phyloP scores from a whole-genome alignment of 371 early-diverging fungal genomes.

The Lichtheimia hyalospora region DNA sequence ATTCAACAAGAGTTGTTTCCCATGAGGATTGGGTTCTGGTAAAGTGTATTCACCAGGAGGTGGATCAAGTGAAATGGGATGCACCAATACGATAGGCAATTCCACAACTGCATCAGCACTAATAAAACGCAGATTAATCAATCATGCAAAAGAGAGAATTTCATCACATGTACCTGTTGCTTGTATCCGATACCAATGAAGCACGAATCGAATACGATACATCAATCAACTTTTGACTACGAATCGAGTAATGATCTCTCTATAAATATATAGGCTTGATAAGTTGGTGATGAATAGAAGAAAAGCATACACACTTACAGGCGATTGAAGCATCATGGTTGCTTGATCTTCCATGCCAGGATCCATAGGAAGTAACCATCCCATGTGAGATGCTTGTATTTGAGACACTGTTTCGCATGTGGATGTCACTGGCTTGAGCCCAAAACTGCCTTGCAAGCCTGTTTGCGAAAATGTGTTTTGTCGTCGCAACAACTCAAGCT shows the following conservation, averaged over 20 bases:
- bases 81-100: slow-evolving; percentile 27
- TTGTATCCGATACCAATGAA: slow-evolving; percentile 16
- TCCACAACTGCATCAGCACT: slow-evolving; percentile 24
- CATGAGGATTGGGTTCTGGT: not conserved
- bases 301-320: slow-evolving; percentile 18
- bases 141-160: too few relatives aligned
- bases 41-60: slow-evolving; percentile 22
- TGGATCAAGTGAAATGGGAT: slow-evolving; percentile 38
- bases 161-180: slow-evolving; percentile 3
- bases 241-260: slow-evolving; percentile 19
- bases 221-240: slow-evolving; percentile 24
- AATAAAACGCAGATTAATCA: not conserved
- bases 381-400: slow-evolving; percentile 8
- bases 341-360: slow-evolving; percentile 18
- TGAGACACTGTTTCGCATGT: slow-evolving; percentile 19
- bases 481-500: slow-evolving; percentile 30
- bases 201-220: slow-evolving; percentile 22
- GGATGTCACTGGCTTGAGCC: slow-evolving; percentile 17
- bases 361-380: slow-evolving; percentile 32
- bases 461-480: slow-evolving; percentile 20
- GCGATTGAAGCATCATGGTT: slow-evolving; percentile 21
- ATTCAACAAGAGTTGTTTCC: not conserved
- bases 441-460: slow-evolving; percentile 8
- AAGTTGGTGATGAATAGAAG: not conserved
- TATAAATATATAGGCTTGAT: not conserved